phyloP scores from a whole-genome alignment of 371 early-diverging fungal genomes.

The Smittium culicis region DNA sequence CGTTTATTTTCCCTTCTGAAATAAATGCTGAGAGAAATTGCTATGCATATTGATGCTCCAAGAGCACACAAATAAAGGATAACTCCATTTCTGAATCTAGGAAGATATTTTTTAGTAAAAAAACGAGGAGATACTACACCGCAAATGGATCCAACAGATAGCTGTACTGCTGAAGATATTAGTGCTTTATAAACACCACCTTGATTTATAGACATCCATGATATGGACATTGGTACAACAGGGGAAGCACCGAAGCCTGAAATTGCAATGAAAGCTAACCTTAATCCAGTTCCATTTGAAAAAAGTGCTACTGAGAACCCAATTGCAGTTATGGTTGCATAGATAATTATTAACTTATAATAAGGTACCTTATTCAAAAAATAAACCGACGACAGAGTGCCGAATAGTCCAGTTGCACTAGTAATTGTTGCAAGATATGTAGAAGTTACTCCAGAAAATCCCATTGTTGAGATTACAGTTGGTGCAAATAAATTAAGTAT shows the following conservation, averaged over 20 bases:
- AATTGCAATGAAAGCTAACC: background rate
- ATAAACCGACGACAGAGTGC: background rate
- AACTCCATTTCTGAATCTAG: no score
- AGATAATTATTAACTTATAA: background rate
- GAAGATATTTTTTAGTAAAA: background rate
- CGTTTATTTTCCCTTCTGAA: conserved; percentile 32
- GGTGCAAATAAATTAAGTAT: background rate
- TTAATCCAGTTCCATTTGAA: background rate
- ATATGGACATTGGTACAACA: background rate
- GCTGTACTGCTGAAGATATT: background rate
- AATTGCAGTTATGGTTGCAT: background rate
- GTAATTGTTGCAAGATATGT: conserved; percentile 21
- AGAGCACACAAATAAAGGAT: no score
- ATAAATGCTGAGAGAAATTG: conserved; percentile 35
- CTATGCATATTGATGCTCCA: background rate
- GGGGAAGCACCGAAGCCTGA: background rate
- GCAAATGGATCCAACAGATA: background rate
- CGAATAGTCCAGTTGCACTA: background rate
- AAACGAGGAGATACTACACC: background rate
- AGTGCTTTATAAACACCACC: background rate
- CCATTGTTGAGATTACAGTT: conserved; percentile 2
- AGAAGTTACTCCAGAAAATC: background rate
- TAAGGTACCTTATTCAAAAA: background rate
- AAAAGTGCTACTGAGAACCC: background rate
- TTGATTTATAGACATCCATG: conserved; percentile 1